A percentile compares a stretch with the other conserved stretches of the same genome.
These are phyloP conservation scores for Puccinia coronata DNA, from an alignment of 1,284 basidiomycete species.

Conservation along the genomic window DNA sequence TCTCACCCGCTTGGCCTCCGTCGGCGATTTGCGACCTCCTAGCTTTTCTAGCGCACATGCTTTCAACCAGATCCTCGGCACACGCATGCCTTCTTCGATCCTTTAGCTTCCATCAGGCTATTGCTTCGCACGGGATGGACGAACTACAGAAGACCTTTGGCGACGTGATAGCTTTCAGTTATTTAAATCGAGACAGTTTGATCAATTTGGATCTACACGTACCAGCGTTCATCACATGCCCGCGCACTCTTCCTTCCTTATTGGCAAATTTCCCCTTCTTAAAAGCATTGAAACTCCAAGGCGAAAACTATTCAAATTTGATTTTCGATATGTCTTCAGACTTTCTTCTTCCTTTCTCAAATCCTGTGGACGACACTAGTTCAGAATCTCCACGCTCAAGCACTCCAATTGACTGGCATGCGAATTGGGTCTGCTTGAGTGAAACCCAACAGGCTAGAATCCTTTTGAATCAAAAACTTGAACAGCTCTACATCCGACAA, in stretches of 20 bases:
- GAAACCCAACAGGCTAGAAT: background rate
- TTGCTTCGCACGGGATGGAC: background rate
- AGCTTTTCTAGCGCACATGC: background rate
- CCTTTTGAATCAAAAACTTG: background rate
- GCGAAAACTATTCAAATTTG: background rate
- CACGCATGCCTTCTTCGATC: slow-evolving; percentile 1
- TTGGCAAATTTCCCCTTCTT: slow-evolving; percentile 15
- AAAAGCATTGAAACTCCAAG: background rate
- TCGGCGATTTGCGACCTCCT: background rate
- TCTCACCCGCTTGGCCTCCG: slow-evolving; percentile 14
- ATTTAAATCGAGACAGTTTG: background rate
- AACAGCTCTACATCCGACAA: background rate
- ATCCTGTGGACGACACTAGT: background rate
- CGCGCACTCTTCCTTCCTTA: background rate
- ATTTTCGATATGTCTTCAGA: background rate
- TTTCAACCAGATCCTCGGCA: background rate
- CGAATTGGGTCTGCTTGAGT: background rate
- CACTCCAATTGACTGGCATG: background rate
- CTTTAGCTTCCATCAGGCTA: background rate
- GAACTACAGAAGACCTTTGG: slow-evolving; percentile 2
- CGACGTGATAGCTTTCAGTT: slow-evolving; percentile 13
- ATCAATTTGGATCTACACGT: background rate
- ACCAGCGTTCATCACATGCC: background rate
- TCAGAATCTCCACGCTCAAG: background rate
- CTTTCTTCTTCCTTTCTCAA: background rate